A percentile compares a stretch with the other conserved stretches of the same genome.
Evolutionary conservation across 2,329 filamentous ascomycete genomes (phyloP).

Genomic region (Bretziella fagacearum): DNA sequence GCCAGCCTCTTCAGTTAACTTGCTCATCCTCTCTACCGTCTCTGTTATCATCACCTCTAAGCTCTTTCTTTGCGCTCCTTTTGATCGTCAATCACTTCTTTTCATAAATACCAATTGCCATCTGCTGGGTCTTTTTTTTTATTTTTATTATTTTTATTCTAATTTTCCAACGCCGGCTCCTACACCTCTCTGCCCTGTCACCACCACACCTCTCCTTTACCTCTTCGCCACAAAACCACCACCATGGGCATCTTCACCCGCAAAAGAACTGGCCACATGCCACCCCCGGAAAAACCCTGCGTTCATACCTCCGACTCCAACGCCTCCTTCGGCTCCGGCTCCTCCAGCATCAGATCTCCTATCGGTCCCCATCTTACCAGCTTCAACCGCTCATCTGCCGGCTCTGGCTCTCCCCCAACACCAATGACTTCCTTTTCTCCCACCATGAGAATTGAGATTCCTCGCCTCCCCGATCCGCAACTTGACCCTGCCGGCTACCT

Average conservation of each 20-base stretch:
- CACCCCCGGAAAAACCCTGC: conserved; percentile 19
- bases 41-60: too few species aligned
- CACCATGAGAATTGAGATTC: conserved; percentile 58
- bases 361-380: conserved; percentile 22
- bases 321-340: conserved; percentile 34
- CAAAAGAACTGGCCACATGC: conserved; percentile 11
- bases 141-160: too few species aligned
- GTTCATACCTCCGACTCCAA: conserved; percentile 31
- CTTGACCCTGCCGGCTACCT: conserved; percentile 83
- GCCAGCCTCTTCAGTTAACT: background rate
- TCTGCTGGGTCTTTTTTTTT: too few species aligned
- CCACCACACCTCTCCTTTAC: background rate
- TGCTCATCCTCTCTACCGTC: too few species aligned
- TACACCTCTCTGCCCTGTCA: background rate
- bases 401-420: conserved; percentile 30
- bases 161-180: too few species aligned
- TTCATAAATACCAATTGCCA: too few species aligned
- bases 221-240: conserved; percentile 15
- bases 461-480: conserved; percentile 70
- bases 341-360: conserved; percentile 31
- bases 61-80: too few species aligned
- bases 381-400: conserved; percentile 34
- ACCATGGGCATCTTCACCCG: conserved; percentile 16
- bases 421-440: conserved; percentile 36
- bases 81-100: too few species aligned